Conservation (phyloP, 768 basidiomycete species). For the Rubroboletus pulcherrimus region DNA sequence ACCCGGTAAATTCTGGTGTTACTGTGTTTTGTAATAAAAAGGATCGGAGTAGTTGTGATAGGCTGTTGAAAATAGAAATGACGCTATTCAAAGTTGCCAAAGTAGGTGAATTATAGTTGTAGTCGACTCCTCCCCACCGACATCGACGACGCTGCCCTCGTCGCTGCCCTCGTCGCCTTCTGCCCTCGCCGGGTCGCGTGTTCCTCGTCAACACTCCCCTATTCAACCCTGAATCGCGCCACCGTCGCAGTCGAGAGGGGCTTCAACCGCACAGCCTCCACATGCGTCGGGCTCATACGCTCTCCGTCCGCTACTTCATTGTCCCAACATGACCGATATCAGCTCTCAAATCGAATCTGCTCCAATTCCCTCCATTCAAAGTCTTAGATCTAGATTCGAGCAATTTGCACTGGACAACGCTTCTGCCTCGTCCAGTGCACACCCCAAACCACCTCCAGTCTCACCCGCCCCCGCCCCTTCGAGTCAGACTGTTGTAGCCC, state of each 20-base stretch:
- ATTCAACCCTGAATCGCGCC: background rate
- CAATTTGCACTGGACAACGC: constrained; percentile 49
- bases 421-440: background rate
- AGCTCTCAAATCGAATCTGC: constrained; percentile 45
- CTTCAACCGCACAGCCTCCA: background rate
- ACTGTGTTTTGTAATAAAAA: background rate
- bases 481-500: constrained; percentile 16
- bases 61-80: constrained; percentile 6
- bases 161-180: background rate
- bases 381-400: constrained; percentile 68
- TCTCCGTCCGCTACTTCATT: background rate
- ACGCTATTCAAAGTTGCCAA: constrained; percentile 13
- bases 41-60: background rate
- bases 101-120: background rate
- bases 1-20: too few relatives aligned
- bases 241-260: background rate
- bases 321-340: constrained; percentile 15
- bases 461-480: constrained; percentile 6
- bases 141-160: constrained; percentile 1
- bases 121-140: background rate
- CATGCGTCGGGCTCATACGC: background rate
- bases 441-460: background rate
- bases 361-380: constrained; percentile 62
- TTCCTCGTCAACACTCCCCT: background rate
- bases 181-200: background rate